Evolutionary conservation across 2,329 filamentous ascomycete genomes (phyloP).

Genomic region (Acrodontium crateriforme): DNA sequence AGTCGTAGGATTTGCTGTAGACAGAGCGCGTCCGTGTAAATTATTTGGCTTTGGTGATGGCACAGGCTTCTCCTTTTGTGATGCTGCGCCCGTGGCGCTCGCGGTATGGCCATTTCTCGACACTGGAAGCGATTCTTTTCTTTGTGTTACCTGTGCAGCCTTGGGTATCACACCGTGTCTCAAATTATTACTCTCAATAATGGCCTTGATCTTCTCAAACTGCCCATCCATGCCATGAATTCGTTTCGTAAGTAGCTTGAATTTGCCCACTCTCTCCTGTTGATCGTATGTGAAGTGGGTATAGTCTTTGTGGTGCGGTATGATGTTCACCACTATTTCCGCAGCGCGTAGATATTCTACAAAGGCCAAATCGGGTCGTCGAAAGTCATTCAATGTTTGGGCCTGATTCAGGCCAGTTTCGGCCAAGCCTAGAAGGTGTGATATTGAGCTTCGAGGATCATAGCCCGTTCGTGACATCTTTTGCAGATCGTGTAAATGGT

Average conservation of each 20-base stretch:
- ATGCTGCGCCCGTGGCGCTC: background rate
- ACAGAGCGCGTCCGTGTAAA: conserved; percentile 47
- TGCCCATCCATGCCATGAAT: conserved; percentile 23
- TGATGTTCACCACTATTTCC: conserved; percentile 60
- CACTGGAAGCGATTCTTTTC: background rate
- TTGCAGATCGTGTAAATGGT: conserved; percentile 31
- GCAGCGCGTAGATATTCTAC: conserved; percentile 73
- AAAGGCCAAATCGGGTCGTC: conserved; percentile 59
- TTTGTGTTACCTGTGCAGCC: conserved; percentile 2
- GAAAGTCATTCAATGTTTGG: conserved; percentile 46
- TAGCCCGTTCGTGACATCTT: conserved; percentile 25
- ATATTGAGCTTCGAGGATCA: conserved; percentile 12
- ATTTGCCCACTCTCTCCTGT: conserved; percentile 34
- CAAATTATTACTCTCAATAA: conserved; percentile 38
- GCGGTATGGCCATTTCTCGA: background rate
- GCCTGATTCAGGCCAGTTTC: conserved; percentile 34
- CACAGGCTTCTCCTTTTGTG: conserved; percentile 15
- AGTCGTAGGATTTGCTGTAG: conserved; percentile 16
- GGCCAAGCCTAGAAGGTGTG: conserved; percentile 27
- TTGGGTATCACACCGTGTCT: conserved; percentile 36
- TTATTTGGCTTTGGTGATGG: conserved; percentile 49
- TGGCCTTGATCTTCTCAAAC: conserved; percentile 35
- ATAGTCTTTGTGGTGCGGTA: conserved; percentile 66
- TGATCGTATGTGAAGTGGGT: conserved; percentile 40
- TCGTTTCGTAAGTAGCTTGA: conserved; percentile 31